Evolutionary conservation across 163 green algal genomes (phyloP).

Genomic region (Botryococcus braunii): DNA sequence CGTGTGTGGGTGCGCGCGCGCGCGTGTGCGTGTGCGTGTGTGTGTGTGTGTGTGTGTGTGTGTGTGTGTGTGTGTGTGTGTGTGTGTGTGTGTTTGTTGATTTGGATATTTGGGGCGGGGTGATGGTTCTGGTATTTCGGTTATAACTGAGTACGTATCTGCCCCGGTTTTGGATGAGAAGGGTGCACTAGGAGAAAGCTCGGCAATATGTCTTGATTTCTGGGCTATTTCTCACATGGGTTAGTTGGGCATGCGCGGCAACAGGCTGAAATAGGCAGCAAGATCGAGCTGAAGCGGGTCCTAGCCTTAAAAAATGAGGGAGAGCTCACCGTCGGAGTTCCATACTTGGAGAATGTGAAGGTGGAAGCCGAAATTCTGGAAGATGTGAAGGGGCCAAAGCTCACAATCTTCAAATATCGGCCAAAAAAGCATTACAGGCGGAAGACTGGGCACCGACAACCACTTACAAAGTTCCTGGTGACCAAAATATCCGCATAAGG

Average conservation of each 20-base stretch:
- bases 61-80: too few species aligned
- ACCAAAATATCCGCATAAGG: too few species aligned
- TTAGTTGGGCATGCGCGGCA: neutral
- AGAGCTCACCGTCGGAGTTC: conserved; percentile 61
- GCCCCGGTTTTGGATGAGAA: too few species aligned
- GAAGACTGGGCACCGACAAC: conserved; percentile 73
- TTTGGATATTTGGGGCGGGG: conserved; percentile 67
- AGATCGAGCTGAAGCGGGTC: conserved; percentile 83
- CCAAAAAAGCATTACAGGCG: conserved; percentile 89
- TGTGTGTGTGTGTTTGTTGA: conserved; percentile 33
- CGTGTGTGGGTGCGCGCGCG: too few species aligned
- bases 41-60: too few species aligned
- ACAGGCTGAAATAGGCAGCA: conserved; percentile 66
- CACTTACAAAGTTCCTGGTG: conserved; percentile 80
- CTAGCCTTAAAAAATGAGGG: conserved; percentile 75
- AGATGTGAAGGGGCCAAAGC: conserved; percentile 80
- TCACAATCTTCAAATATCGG: conserved; percentile 77
- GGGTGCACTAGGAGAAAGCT: neutral
- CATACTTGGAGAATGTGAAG: conserved; percentile 74
- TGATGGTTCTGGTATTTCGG: conserved; percentile 80
- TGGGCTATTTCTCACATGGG: neutral
- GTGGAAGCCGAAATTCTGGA: conserved; percentile 87
- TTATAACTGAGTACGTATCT: conserved; percentile 66
- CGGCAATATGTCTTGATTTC: neutral
- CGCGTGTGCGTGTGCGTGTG: too few species aligned